phyloP scores from a whole-genome alignment of 331 rosid species.

The Erythrophleum ivorense region DNA sequence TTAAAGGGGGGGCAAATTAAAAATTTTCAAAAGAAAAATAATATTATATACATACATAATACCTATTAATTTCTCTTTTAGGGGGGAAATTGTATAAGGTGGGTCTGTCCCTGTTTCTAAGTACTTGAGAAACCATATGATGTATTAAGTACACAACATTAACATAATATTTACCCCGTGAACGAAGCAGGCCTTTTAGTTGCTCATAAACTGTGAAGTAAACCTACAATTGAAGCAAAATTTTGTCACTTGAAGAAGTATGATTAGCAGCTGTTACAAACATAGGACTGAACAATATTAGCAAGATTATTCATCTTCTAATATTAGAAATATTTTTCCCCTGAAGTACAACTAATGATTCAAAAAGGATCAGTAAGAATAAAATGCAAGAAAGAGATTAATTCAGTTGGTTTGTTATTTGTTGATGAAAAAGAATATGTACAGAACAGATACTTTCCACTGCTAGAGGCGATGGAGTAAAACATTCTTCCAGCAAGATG shows the following conservation, averaged over 20 bases:
- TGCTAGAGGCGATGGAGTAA: background rate
- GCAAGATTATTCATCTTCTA: constrained; percentile 5
- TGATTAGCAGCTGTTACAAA: constrained; percentile 29
- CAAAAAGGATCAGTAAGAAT: constrained; percentile 27
- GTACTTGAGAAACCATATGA: constrained; percentile 27
- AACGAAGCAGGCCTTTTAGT: constrained; percentile 75
- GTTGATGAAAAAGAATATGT: background rate
- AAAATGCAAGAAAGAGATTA: constrained; percentile 20
- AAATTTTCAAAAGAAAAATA: too few species aligned
- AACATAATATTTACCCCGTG: constrained; percentile 63
- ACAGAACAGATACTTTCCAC: background rate
- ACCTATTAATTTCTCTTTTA: too few species aligned
- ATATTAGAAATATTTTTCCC: constrained; percentile 10
- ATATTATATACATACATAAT: too few species aligned
- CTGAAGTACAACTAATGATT: background rate
- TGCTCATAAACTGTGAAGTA: constrained; percentile 94
- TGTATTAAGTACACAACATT: constrained; percentile 16
- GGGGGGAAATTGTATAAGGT: too few species aligned
- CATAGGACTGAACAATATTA: constrained; percentile 20
- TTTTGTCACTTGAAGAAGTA: constrained; percentile 42
- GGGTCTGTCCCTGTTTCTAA: too few species aligned
- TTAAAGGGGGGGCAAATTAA: too few species aligned
- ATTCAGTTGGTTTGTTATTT: constrained; percentile 8
- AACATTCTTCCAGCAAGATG: background rate
- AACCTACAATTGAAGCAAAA: constrained; percentile 65